Evolutionary conservation across 1,139 yeast genomes (phyloP).

Genomic region (Candida labiduridarum): DNA sequence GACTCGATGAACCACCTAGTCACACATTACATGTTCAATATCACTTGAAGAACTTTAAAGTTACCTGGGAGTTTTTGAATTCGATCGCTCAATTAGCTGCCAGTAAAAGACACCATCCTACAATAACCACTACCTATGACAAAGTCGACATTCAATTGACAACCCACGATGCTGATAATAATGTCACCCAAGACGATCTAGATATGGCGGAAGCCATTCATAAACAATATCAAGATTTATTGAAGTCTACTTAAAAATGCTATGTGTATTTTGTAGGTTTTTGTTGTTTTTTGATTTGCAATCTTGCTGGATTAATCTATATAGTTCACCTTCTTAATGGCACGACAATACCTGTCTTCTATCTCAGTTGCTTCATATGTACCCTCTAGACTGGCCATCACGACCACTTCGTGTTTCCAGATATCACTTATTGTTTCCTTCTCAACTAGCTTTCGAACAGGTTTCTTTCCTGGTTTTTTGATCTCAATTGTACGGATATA

Average conservation of each 20-base stretch:
- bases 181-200: constrained; percentile 60
- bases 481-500: constrained; percentile 52
- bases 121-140: constrained; percentile 64
- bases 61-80: constrained; percentile 67
- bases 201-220: constrained; percentile 48
- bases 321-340: constrained; percentile 28
- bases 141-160: constrained; percentile 57
- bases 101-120: constrained; percentile 71
- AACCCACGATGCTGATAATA: constrained; percentile 66
- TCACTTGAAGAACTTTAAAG: constrained; percentile 52
- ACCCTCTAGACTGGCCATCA: constrained; percentile 84
- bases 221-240: constrained; percentile 11
- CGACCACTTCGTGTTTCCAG: constrained; percentile 65
- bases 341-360: constrained; percentile 77
- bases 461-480: constrained; percentile 20
- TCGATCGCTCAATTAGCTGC: constrained; percentile 65
- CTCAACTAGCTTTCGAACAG: constrained; percentile 57
- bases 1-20: constrained; percentile 11
- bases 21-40: constrained; percentile 24
- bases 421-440: constrained; percentile 75
- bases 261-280: not conserved
- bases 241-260: constrained; percentile 4
- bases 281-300: constrained; percentile 6
- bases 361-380: constrained; percentile 90
- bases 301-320: constrained; percentile 9